Evolutionary conservation across 2,329 filamentous ascomycete species (phyloP), one percentile per base, ranked within the genome.

Genomic region (Aspergillus glaucus): DNA sequence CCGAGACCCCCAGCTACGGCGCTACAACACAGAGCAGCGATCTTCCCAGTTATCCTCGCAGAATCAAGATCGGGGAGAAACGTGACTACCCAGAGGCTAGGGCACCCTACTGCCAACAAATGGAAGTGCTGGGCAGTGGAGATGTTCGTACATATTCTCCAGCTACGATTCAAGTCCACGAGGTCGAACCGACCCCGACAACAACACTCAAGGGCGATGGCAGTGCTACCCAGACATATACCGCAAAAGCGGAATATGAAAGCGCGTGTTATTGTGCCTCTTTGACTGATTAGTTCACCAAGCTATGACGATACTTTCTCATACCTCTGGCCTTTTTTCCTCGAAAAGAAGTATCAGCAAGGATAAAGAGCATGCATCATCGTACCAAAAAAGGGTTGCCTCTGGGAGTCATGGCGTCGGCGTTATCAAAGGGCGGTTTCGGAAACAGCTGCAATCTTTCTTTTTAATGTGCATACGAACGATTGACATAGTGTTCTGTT

Each of bases 61-160:
- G 80, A 22, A 73, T 86, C 58, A 86, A 86, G 65, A 75, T 87
- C 42, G 80, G 84, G 62, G 83, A 87, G 64, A 79, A 82, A 45
- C 77, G 84, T 21, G 67, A 72, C 40, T 67, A 71, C 5, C 62
- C 71, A 7, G 64, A 63, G 30, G 62, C 68, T 6, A 53, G 59
- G 9, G 58, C 72, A 45, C 78, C 82, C 1, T 86, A 84, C 62
- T 87, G 84, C 59, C 75, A 85, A 58, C 78, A 84, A 60, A 84
- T 85, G 75, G 71, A 79, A 52, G 72, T 86, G 10, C 67, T 81
- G 47, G 65, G 77, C 43, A 71, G 81, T 53, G 77, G 77, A 26
- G 57, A 64, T 7, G 62, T 78, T 12, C 50, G 51, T 8, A 52
- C 62, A 24, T 55, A 64, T 15, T 58, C 58, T 3, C 59, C 55